Evolutionary conservation across 805 yeast species (phyloP).

Genomic region (Saccharomycopsis synnaedendra): DNA sequence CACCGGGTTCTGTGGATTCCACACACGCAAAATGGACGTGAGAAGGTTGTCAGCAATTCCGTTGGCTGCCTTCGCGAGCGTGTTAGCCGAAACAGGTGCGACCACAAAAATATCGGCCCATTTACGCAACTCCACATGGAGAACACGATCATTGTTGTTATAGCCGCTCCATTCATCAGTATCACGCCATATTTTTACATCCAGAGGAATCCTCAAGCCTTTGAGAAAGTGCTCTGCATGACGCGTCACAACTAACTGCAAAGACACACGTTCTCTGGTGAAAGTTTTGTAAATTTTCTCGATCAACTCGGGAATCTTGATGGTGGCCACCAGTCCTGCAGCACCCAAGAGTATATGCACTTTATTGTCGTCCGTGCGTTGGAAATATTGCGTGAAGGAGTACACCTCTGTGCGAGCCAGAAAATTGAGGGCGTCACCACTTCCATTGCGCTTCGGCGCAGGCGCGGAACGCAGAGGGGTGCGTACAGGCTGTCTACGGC

Average conservation of each 20-base stretch:
- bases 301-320: slow-evolving; percentile 82
- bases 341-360: slow-evolving; percentile 85
- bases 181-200: slow-evolving; percentile 78
- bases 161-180: slow-evolving; percentile 61
- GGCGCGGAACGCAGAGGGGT: not conserved
- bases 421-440: not conserved
- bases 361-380: slow-evolving; percentile 70
- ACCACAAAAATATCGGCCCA: slow-evolving; percentile 78
- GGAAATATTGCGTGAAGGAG: slow-evolving; percentile 52
- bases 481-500: no score
- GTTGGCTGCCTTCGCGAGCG: slow-evolving; percentile 61
- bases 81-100: slow-evolving; percentile 72
- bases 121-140: slow-evolving; percentile 68
- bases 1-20: slow-evolving; percentile 68
- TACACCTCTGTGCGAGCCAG: no score
- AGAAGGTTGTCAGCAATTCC: slow-evolving; percentile 71
- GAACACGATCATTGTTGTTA: slow-evolving; percentile 58
- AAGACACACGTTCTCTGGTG: slow-evolving; percentile 60
- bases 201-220: slow-evolving; percentile 54
- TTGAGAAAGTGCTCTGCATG: slow-evolving; percentile 61
- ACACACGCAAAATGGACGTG: slow-evolving; percentile 63
- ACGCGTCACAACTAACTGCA: slow-evolving; percentile 75
- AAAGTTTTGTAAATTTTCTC: slow-evolving; percentile 76
- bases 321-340: slow-evolving; percentile 94
- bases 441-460: not conserved